phyloP scores from a whole-genome alignment of 2,329 filamentous ascomycete genomes.

The Cytospora piceicola region DNA sequence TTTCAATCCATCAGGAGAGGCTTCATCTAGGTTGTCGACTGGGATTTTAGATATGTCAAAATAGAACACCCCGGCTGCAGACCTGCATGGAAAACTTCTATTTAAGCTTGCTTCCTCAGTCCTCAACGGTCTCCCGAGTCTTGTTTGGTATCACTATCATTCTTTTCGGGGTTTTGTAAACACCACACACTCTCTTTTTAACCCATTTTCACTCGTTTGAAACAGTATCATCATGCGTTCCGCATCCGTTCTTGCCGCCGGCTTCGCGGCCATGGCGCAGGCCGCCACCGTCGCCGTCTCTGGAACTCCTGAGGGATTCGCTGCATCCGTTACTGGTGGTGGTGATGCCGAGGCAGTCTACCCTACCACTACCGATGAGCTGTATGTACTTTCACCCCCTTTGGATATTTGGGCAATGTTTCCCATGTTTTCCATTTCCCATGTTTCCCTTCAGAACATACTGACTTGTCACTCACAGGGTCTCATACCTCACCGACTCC shows the following conservation, averaged over 20 bases:
- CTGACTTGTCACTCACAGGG: slow-evolving; percentile 30
- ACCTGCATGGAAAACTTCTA: background rate
- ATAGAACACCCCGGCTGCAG: slow-evolving; percentile 7
- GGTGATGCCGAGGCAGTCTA: slow-evolving; percentile 57
- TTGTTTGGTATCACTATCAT: slow-evolving; percentile 12
- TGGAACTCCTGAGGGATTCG: slow-evolving; percentile 47
- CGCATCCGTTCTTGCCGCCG: slow-evolving; percentile 24
- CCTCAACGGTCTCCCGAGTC: slow-evolving; percentile 18
- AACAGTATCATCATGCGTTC: slow-evolving; percentile 23
- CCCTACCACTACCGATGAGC: slow-evolving; percentile 57
- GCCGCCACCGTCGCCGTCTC: slow-evolving; percentile 37
- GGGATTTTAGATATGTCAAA: background rate
- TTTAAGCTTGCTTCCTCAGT: slow-evolving; percentile 12
- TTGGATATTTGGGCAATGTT: background rate
- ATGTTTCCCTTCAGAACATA: background rate
- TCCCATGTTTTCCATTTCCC: background rate
- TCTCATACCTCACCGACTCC: slow-evolving; percentile 59
- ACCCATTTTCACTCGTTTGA: background rate
- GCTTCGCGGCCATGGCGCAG: slow-evolving; percentile 34
- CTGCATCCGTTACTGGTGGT: slow-evolving; percentile 61
- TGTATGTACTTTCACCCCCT: slow-evolving; percentile 37
- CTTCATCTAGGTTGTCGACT: slow-evolving; percentile 3
- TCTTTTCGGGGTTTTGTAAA: slow-evolving; percentile 10
- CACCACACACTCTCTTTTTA: slow-evolving; percentile 6
- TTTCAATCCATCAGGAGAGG: slow-evolving; percentile 13